phyloP scores from a whole-genome alignment of 129 eudicot genomes.

The Daucus carota region DNA sequence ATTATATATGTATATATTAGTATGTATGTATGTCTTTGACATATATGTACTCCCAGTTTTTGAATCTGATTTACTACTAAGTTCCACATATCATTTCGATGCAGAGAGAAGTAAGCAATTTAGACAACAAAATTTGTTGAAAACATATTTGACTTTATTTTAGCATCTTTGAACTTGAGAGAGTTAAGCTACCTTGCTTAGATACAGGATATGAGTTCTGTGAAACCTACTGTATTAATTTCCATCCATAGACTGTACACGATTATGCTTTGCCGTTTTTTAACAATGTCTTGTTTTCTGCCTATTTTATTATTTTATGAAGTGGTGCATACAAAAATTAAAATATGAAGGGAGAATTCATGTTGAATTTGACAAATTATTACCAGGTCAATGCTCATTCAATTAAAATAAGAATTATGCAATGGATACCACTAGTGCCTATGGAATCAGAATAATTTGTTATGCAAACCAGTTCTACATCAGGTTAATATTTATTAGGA shows the following conservation, averaged over 20 bases:
- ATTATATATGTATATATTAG: too few species aligned
- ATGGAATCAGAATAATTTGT: too few species aligned
- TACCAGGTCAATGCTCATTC: background rate
- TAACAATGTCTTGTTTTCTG: too few species aligned
- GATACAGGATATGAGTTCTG: background rate
- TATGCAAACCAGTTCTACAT: background rate
- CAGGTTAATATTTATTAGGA: too few species aligned
- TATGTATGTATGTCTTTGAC: too few species aligned
- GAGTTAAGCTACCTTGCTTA: background rate
- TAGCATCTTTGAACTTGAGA: background rate
- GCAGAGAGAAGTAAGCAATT: background rate
- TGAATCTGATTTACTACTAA: background rate
- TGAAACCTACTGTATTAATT: too few species aligned
- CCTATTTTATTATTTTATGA: too few species aligned
- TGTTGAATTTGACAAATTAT: background rate
- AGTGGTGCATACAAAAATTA: too few species aligned
- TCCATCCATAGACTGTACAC: too few species aligned
- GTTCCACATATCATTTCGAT: background rate
- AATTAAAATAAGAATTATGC: background rate
- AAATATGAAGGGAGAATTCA: background rate
- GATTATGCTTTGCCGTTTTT: too few species aligned
- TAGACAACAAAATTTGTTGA: background rate
- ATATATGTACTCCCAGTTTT: background rate
- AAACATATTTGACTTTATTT: background rate
- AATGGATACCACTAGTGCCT: background rate